A percentile compares a stretch with the other conserved stretches of the same genome.
Conservation (phyloP, 805 yeast genomes). For the Myxozyma neotropica region DNA sequence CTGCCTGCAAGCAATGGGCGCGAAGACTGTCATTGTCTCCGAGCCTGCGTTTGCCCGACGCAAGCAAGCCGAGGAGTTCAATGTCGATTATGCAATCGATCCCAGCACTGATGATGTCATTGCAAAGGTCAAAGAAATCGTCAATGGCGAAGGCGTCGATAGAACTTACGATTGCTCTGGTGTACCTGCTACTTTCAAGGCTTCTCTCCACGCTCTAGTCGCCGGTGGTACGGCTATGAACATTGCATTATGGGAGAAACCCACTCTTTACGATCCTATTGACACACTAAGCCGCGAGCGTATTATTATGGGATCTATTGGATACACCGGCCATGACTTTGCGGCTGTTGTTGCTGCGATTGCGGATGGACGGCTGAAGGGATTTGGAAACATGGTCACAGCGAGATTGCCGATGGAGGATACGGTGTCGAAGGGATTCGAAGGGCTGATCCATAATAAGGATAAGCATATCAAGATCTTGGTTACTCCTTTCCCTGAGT, state of each 20-base stretch:
- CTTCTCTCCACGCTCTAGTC: slow-evolving; percentile 53
- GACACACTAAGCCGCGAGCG: slow-evolving; percentile 59
- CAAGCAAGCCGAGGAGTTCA: slow-evolving; percentile 44
- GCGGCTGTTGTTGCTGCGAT: slow-evolving; percentile 58
- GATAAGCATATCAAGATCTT: slow-evolving; percentile 43
- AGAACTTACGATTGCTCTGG: slow-evolving; percentile 60
- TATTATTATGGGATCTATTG: slow-evolving; percentile 60
- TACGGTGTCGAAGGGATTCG: slow-evolving; percentile 57
- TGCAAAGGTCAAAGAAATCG: slow-evolving; percentile 46
- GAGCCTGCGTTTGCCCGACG: slow-evolving; percentile 54
- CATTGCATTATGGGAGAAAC: slow-evolving; percentile 63
- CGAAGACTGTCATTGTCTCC: slow-evolving; percentile 50
- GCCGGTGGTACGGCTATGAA: slow-evolving; percentile 63
- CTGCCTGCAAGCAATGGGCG: slow-evolving; percentile 53
- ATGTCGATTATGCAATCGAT: slow-evolving; percentile 49
- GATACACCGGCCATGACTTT: slow-evolving; percentile 60
- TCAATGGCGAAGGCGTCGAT: slow-evolving; percentile 50
- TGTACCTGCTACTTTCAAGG: slow-evolving; percentile 54
- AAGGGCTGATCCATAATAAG: slow-evolving; percentile 55
- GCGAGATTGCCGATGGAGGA: slow-evolving; percentile 54
- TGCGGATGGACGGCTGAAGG: slow-evolving; percentile 50
- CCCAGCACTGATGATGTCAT: slow-evolving; percentile 49
- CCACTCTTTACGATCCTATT: slow-evolving; percentile 57
- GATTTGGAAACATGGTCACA: slow-evolving; percentile 51
- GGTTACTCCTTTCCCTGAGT: slow-evolving; percentile 17